Percentiles rank a stretch among this genome's conserved stretches.
phyloP scores from a whole-genome alignment of 306 rosid genomes.

The Sicyos baderoa region DNA sequence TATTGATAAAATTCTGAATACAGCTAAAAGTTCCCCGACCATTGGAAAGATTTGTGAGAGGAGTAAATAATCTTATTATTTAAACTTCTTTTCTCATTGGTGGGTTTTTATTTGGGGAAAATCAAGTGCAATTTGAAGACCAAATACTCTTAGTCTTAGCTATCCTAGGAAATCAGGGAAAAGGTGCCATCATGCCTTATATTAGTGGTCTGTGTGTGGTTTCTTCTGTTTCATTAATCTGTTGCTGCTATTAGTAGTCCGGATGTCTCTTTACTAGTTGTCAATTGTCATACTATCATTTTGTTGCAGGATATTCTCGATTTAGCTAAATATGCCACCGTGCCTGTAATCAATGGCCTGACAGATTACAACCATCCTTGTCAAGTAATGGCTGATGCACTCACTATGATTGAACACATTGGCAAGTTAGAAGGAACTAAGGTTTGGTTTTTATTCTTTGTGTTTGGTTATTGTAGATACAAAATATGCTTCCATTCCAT shows the following conservation, averaged over 20 bases:
- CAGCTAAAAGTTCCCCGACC: not conserved
- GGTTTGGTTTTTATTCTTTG: constrained; percentile 36
- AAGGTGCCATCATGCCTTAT: not conserved
- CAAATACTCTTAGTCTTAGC: not conserved
- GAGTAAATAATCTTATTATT: not conserved
- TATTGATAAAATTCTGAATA: not conserved
- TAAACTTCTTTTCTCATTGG: not conserved
- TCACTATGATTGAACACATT: constrained; percentile 73
- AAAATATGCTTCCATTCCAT: not conserved
- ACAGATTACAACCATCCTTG: constrained; percentile 95
- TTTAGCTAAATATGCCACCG: constrained; percentile 67
- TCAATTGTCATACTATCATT: not conserved
- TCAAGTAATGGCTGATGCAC: constrained; percentile 99
- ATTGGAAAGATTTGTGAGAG: not conserved
- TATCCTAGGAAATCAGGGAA: not conserved
- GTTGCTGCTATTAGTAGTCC: not conserved
- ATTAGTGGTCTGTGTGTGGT: not conserved
- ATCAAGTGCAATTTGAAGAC: constrained; percentile 4
- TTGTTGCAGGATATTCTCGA: constrained; percentile 76
- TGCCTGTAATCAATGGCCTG: constrained; percentile 91
- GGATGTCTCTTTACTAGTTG: not conserved
- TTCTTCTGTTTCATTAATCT: not conserved
- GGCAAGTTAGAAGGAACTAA: constrained; percentile 86
- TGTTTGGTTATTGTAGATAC: constrained; percentile 7
- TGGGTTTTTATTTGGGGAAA: not conserved